These are phyloP conservation scores for Trichoderma afroharzianum DNA, from an alignment of 2,329 filamentous ascomycete species.

Conservation along the genomic window DNA sequence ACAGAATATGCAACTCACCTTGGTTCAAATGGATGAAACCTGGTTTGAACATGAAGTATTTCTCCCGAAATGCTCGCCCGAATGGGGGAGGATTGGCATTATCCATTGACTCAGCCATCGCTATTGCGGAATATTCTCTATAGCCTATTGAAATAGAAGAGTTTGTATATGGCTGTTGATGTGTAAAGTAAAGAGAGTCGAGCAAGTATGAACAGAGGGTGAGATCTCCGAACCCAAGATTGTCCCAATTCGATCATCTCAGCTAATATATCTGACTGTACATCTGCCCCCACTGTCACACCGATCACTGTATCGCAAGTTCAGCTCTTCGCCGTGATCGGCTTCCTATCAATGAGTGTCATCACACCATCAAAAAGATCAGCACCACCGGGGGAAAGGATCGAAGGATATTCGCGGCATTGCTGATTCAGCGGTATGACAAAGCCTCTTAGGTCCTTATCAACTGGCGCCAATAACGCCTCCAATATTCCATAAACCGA, in stretches of 20 bases:
- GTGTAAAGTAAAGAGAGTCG: fast-evolving
- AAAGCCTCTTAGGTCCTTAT: background rate
- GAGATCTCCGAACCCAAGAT: background rate
- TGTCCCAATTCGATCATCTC: background rate
- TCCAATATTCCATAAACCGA: background rate
- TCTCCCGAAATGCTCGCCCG: background rate
- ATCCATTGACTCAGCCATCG: background rate
- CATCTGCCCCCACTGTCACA: background rate
- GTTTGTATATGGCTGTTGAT: background rate
- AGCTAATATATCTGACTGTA: background rate
- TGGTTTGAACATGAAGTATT: slow-evolving; percentile 14
- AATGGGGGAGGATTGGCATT: background rate
- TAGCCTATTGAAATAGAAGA: fast-evolving
- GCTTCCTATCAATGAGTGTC: background rate
- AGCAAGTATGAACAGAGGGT: background rate
- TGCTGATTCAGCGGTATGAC: slow-evolving; percentile 16
- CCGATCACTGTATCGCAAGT: background rate
- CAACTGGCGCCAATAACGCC: background rate
- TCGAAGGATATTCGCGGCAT: background rate
- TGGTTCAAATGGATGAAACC: slow-evolving; percentile 9
- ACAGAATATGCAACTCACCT: background rate
- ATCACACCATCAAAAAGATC: background rate
- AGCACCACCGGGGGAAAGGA: background rate
- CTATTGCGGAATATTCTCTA: background rate
- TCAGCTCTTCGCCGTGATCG: background rate